Conservation (phyloP, 1,284 basidiomycete species). For the Ganoderma sp. region DNA sequence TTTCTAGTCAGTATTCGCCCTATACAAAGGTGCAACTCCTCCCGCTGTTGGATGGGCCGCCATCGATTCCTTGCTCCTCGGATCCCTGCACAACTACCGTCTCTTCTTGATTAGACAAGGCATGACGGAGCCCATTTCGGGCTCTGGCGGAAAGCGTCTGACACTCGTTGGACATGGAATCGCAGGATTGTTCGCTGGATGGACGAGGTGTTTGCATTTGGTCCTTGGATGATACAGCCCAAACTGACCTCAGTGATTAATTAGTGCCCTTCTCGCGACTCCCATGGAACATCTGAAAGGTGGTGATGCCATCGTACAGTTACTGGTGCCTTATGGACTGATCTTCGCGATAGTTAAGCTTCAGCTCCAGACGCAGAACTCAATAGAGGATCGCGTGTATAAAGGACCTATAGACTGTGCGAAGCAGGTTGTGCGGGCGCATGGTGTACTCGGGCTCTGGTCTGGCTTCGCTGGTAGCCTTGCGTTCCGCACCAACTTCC, state of each 20-base stretch:
- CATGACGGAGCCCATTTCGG: conserved; percentile 58
- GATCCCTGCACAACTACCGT: conserved; percentile 78
- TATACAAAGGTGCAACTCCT: conserved; percentile 77
- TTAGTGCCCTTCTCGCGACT: conserved; percentile 67
- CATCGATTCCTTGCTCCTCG: conserved; percentile 77
- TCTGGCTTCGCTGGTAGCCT: conserved; percentile 69
- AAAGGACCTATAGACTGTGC: conserved; percentile 69
- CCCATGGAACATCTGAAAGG: conserved; percentile 79
- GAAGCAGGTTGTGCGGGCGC: conserved; percentile 57
- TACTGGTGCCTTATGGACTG: not conserved
- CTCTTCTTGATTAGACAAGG: conserved; percentile 61
- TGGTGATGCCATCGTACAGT: conserved; percentile 33
- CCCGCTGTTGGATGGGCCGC: conserved; percentile 81
- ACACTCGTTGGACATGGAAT: conserved; percentile 66
- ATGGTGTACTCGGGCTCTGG: conserved; percentile 66
- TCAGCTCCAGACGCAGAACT: conserved; percentile 72
- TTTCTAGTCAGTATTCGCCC: conserved; percentile 45
- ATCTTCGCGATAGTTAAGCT: conserved; percentile 63
- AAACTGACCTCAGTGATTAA: not conserved
- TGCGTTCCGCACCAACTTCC: conserved; percentile 67
- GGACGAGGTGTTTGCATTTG: conserved; percentile 62
- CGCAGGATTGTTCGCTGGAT: conserved; percentile 77
- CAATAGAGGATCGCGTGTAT: conserved; percentile 60
- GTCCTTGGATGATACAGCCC: not conserved
- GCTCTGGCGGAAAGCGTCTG: conserved; percentile 52